Conservation (phyloP, 78 protist species). For the Pelomyxa schiedti region DNA sequence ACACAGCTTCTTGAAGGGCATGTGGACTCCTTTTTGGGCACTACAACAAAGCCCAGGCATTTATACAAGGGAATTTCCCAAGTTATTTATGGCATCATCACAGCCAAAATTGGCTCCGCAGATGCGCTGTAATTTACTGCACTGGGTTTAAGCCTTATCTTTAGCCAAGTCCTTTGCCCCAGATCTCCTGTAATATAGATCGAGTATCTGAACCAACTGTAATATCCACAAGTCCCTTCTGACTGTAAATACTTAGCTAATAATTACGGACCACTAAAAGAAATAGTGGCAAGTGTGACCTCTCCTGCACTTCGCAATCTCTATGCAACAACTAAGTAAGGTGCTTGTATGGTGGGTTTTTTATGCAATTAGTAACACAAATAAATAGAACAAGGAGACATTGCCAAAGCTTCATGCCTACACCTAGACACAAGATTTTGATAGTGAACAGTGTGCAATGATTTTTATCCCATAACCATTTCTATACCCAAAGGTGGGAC, state of each 20-base stretch:
- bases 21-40: slow-evolving; percentile 27
- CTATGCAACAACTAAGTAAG: slow-evolving; percentile 40
- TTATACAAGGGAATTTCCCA: no score
- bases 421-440: slow-evolving; percentile 22
- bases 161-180: slow-evolving; percentile 55
- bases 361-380: neutral
- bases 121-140: slow-evolving; percentile 61
- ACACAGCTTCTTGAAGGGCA: slow-evolving; percentile 40
- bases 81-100: slow-evolving; percentile 17
- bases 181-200: slow-evolving; percentile 8
- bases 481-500: slow-evolving; percentile 45
- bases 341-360: neutral
- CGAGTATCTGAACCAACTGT: slow-evolving; percentile 57
- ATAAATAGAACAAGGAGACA: neutral
- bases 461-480: no score
- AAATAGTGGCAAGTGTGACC: slow-evolving; percentile 18
- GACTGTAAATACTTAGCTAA: slow-evolving; percentile 6
- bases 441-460: slow-evolving; percentile 22
- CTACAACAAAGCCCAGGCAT: slow-evolving; percentile 32
- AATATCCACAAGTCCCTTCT: neutral
- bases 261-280: slow-evolving; percentile 7
- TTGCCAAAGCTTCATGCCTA: slow-evolving; percentile 31
- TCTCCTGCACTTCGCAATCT: slow-evolving; percentile 28
- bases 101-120: slow-evolving; percentile 51
- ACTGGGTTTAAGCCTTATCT: slow-evolving; percentile 64